Percentiles rank a stretch among this genome's conserved stretches.
phyloP scores from a whole-genome alignment of 2,329 filamentous ascomycete species.

The Xylaria sp. region DNA sequence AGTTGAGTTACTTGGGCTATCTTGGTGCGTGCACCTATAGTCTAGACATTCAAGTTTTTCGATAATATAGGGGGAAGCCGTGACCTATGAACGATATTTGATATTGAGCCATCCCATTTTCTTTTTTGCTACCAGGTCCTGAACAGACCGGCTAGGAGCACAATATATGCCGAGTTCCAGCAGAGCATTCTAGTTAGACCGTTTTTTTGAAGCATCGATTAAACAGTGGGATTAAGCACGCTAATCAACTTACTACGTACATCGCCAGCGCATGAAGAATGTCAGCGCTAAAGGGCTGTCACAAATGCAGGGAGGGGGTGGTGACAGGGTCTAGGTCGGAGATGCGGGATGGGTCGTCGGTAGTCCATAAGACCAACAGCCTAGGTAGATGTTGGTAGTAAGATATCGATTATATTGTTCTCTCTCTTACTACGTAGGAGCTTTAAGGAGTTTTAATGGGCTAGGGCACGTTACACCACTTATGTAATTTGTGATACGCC shows the following conservation, averaged over 20 bases:
- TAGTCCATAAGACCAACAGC: slow-evolving; percentile 5
- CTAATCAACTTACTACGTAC: not conserved
- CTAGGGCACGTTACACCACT: no score
- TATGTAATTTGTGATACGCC: no score
- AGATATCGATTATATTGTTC: no score
- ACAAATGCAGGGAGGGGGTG: not conserved
- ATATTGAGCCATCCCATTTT: not conserved
- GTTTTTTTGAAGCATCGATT: not conserved
- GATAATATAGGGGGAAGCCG: not conserved
- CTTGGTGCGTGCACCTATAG: not conserved
- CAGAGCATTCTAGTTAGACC: not conserved
- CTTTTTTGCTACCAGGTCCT: not conserved
- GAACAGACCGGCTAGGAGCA: not conserved
- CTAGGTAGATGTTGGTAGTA: not conserved
- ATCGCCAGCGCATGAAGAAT: not conserved
- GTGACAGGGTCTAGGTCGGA: not conserved
- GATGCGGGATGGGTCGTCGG: not conserved
- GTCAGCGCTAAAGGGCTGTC: not conserved
- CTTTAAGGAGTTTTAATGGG: no score
- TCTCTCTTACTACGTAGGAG: no score
- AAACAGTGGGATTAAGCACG: not conserved
- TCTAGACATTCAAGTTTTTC: not conserved
- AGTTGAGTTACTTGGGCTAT: slow-evolving; percentile 2
- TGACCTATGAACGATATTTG: not conserved
- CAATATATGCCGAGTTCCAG: not conserved